Percentiles rank a stretch among this genome's conserved stretches.
phyloP scores from a whole-genome alignment of 768 basidiomycete species.

The Podaxis sp. region DNA sequence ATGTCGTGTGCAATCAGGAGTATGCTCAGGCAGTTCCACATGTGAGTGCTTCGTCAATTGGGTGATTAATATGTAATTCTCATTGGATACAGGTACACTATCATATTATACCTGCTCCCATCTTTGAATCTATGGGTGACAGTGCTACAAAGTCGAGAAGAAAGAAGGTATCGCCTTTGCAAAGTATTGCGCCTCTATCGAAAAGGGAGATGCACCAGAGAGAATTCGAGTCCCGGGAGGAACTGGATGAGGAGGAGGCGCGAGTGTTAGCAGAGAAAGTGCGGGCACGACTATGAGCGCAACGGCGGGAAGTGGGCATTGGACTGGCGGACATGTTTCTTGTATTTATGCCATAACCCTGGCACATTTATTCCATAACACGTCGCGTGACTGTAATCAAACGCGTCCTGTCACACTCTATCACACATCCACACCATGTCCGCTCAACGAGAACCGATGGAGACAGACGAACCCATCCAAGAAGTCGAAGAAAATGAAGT shows the following conservation, averaged over 20 bases:
- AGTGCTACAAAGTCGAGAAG: not conserved
- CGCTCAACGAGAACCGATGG: conserved; percentile 13
- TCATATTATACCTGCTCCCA: conserved; percentile 74
- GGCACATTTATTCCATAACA: not conserved
- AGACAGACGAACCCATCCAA: conserved; percentile 15
- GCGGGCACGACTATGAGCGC: conserved; percentile 37
- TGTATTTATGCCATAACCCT: not conserved
- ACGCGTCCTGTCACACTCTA: conserved; percentile 17
- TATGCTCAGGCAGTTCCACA: conserved; percentile 82
- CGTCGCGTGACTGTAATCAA: conserved; percentile 8
- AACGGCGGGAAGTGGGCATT: too few species aligned
- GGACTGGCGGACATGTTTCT: too few species aligned
- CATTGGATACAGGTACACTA: conserved; percentile 58
- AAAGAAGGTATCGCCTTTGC: conserved; percentile 14
- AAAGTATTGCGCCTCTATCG: conserved; percentile 31
- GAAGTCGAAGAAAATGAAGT: conserved; percentile 14
- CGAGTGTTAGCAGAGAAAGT: conserved; percentile 43
- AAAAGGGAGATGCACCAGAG: conserved; percentile 55
- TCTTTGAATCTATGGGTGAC: conserved; percentile 27
- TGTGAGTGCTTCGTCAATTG: conserved; percentile 35
- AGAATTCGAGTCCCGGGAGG: conserved; percentile 57
- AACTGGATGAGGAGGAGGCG: conserved; percentile 63
- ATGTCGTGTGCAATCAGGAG: conserved; percentile 80
- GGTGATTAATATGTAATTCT: not conserved
- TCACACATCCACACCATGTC: conserved; percentile 5